Evolutionary conservation across 805 yeast species (phyloP).

Genomic region (Ogataea methanolica): DNA sequence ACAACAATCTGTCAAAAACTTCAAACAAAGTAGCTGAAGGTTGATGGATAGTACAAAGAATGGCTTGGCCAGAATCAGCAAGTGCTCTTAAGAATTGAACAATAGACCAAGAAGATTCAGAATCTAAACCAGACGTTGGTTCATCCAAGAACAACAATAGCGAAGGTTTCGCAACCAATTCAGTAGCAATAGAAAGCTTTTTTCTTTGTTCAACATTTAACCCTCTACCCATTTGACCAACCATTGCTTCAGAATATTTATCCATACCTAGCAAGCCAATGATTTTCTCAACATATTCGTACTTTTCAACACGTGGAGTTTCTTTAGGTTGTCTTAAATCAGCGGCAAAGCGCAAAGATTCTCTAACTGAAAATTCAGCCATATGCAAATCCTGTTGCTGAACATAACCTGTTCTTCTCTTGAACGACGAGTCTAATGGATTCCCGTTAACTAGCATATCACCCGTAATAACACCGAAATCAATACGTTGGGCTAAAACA

Average conservation of each 20-base stretch:
- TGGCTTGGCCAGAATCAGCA: slow-evolving; percentile 49
- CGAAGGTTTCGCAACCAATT: slow-evolving; percentile 50
- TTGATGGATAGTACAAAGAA: slow-evolving; percentile 52
- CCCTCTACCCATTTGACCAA: slow-evolving; percentile 42
- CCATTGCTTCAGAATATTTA: slow-evolving; percentile 46
- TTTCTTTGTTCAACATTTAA: slow-evolving; percentile 52
- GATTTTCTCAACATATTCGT: slow-evolving; percentile 39
- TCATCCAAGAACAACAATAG: slow-evolving; percentile 52
- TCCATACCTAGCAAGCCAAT: slow-evolving; percentile 37
- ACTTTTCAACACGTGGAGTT: slow-evolving; percentile 34
- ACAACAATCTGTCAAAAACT: slow-evolving; percentile 38
- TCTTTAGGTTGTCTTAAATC: slow-evolving; percentile 41
- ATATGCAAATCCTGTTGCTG: slow-evolving; percentile 53
- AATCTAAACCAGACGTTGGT: slow-evolving; percentile 56
- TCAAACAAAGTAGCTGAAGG: slow-evolving; percentile 42
- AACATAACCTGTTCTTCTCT: slow-evolving; percentile 50
- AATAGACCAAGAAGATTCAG: slow-evolving; percentile 56
- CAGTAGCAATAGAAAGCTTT: slow-evolving; percentile 50
- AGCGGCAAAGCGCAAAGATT: slow-evolving; percentile 46
- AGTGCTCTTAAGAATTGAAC: slow-evolving; percentile 45
- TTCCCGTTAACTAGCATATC: slow-evolving; percentile 52
- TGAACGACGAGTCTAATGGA: slow-evolving; percentile 45
- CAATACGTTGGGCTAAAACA: slow-evolving; percentile 47
- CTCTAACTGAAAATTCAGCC: slow-evolving; percentile 48
- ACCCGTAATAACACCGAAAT: slow-evolving; percentile 50